Conservation (phyloP, 331 rosid genomes). For the Quercus phellos region DNA sequence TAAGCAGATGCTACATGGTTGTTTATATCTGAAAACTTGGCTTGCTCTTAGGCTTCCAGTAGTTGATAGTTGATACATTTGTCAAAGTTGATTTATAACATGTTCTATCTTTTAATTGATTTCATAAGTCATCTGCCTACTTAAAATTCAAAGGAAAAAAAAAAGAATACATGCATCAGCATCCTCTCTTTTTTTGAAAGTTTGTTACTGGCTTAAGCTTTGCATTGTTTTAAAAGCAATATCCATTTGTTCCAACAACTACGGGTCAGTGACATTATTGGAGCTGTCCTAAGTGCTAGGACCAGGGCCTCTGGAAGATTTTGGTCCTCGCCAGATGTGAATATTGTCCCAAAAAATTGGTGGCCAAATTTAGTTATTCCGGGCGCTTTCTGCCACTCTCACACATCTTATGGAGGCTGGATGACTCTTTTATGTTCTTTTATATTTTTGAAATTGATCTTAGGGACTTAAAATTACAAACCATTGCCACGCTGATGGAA, state of each 20-base stretch:
- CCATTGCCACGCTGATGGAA: too few relatives aligned
- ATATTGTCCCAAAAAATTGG: too few relatives aligned
- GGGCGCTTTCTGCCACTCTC: too few relatives aligned
- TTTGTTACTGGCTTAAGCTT: not conserved
- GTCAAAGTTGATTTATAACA: conserved; percentile 32
- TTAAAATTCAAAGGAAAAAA: not conserved
- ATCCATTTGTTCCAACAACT: not conserved
- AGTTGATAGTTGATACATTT: conserved; percentile 48
- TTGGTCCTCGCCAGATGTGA: too few relatives aligned
- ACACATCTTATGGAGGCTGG: too few relatives aligned
- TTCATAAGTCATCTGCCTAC: conserved; percentile 25
- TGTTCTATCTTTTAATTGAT: conserved; percentile 24
- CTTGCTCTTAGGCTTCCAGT: conserved; percentile 42
- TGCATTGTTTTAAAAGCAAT: not conserved
- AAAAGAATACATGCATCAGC: not conserved
- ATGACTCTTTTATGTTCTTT: not conserved
- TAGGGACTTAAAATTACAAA: too few relatives aligned
- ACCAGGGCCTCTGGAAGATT: too few relatives aligned
- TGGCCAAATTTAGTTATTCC: too few relatives aligned
- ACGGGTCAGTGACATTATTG: too few relatives aligned
- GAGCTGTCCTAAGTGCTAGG: too few relatives aligned
- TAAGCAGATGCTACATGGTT: conserved; percentile 30
- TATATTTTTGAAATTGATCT: not conserved
- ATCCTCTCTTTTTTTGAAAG: not conserved
- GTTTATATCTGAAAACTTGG: conserved; percentile 35